Evolutionary conservation across 352 stramenopile species (phyloP).

Genomic region (Hyphochytrium catenoides): DNA sequence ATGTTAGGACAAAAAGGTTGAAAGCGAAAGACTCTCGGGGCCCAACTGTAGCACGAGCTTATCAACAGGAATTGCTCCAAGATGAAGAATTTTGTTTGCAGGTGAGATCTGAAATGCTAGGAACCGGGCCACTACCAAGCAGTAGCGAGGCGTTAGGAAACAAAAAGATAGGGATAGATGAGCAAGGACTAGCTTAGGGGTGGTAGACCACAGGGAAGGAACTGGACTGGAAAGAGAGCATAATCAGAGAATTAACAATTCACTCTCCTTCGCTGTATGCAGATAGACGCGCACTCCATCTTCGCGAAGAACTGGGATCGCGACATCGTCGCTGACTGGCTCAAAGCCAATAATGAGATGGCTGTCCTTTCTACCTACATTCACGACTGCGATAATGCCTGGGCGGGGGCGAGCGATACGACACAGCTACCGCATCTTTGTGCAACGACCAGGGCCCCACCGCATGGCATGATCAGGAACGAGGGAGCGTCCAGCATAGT

Average conservation of each 20-base stretch:
- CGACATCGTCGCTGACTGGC: slow-evolving; percentile 40
- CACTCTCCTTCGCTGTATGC: too few species aligned
- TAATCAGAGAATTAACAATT: too few species aligned
- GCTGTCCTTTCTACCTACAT: slow-evolving; percentile 47
- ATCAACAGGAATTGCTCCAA: slow-evolving; percentile 42
- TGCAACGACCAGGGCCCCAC: slow-evolving; percentile 35
- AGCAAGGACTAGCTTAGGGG: too few species aligned
- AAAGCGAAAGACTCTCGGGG: slow-evolving; percentile 35
- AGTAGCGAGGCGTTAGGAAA: too few species aligned
- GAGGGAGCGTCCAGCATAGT: slow-evolving; percentile 50
- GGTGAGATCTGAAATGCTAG: too few species aligned
- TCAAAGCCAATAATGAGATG: slow-evolving; percentile 46
- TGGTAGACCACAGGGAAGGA: too few species aligned
- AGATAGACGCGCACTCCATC: slow-evolving; percentile 53
- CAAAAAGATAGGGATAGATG: too few species aligned
- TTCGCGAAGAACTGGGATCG: slow-evolving; percentile 59
- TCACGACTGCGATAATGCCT: slow-evolving; percentile 43
- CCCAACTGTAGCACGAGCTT: slow-evolving; percentile 41
- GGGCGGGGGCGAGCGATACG: slow-evolving; percentile 41
- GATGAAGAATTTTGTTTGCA: slow-evolving; percentile 59
- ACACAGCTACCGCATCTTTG: slow-evolving; percentile 42
- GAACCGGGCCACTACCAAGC: too few species aligned
- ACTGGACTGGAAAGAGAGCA: too few species aligned
- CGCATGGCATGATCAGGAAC: slow-evolving; percentile 34
- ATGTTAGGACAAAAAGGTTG: slow-evolving; percentile 39